A percentile compares a stretch with the other conserved stretches of the same genome.
phyloP scores from a whole-genome alignment of 176 grass and related monocot species.

The Ensete ventricosum region DNA sequence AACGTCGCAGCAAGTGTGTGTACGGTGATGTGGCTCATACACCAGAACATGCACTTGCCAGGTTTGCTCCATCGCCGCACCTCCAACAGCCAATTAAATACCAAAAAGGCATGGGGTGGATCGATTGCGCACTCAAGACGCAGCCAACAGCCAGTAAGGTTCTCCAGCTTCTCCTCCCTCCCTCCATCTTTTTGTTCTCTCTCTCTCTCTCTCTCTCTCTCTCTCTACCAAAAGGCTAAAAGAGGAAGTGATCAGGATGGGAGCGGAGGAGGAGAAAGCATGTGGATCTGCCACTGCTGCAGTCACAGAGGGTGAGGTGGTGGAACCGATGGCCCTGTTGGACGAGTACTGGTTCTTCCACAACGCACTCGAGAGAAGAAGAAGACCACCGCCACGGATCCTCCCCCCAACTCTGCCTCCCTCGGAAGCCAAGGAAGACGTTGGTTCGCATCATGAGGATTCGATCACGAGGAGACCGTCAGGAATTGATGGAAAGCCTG shows the following conservation, averaged over 20 bases:
- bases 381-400: neutral
- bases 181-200: neutral
- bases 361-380: slow-evolving; percentile 31
- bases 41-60: neutral
- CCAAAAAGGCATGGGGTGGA: neutral
- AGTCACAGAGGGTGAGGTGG: neutral
- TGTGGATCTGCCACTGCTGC: neutral
- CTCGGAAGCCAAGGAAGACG: neutral
- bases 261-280: neutral
- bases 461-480: neutral
- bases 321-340: slow-evolving; percentile 35
- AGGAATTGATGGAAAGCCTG: neutral
- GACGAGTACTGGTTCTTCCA: slow-evolving; percentile 89
- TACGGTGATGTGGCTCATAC: neutral
- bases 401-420: neutral
- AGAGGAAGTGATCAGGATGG: slow-evolving; percentile 1
- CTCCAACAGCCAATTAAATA: neutral
- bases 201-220: slow-evolving; percentile 1
- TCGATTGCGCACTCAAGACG: neutral
- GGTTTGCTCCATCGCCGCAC: neutral
- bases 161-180: neutral
- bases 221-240: neutral
- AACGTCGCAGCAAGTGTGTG: neutral
- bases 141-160: neutral
- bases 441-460: slow-evolving; percentile 13